Conservation (phyloP, 1,284 basidiomycete species). For the Laetiporus sulphureus region DNA sequence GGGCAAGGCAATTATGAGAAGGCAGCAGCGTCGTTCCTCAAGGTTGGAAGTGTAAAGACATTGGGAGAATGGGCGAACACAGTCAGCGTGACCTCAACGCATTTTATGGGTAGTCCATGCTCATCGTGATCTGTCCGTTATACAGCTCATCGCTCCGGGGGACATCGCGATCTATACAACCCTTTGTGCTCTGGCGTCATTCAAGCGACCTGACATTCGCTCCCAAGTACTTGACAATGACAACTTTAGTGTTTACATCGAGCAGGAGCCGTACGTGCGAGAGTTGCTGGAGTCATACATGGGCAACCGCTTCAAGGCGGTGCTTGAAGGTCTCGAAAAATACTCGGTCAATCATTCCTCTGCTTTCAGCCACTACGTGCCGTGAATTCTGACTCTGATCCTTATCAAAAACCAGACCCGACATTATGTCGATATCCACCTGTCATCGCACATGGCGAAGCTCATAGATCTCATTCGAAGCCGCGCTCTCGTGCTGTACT, state of each 20-base stretch:
- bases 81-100: slow-evolving; percentile 29
- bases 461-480: slow-evolving; percentile 60
- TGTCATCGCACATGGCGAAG: slow-evolving; percentile 55
- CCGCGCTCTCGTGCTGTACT: slow-evolving; percentile 76
- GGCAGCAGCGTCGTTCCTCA: slow-evolving; percentile 66
- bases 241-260: slow-evolving; percentile 69
- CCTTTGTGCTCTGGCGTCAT: slow-evolving; percentile 72
- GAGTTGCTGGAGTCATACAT: slow-evolving; percentile 82
- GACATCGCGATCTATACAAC: slow-evolving; percentile 84
- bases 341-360: slow-evolving; percentile 55
- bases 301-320: slow-evolving; percentile 74
- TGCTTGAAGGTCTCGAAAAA: slow-evolving; percentile 64
- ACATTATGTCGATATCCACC: slow-evolving; percentile 71
- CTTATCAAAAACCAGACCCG: slow-evolving; percentile 53
- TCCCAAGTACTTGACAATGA: slow-evolving; percentile 63
- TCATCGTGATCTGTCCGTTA: background rate
- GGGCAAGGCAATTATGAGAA: slow-evolving; percentile 69
- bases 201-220: slow-evolving; percentile 66
- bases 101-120: too few species aligned
- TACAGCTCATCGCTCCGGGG: slow-evolving; percentile 62
- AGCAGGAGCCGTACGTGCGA: slow-evolving; percentile 79
- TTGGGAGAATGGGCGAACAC: slow-evolving; percentile 68
- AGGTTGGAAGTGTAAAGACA: slow-evolving; percentile 55
- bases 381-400: background rate
- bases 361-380: background rate